Conservation (phyloP, 2,329 filamentous ascomycete genomes). For the Aspergillus ruber region DNA sequence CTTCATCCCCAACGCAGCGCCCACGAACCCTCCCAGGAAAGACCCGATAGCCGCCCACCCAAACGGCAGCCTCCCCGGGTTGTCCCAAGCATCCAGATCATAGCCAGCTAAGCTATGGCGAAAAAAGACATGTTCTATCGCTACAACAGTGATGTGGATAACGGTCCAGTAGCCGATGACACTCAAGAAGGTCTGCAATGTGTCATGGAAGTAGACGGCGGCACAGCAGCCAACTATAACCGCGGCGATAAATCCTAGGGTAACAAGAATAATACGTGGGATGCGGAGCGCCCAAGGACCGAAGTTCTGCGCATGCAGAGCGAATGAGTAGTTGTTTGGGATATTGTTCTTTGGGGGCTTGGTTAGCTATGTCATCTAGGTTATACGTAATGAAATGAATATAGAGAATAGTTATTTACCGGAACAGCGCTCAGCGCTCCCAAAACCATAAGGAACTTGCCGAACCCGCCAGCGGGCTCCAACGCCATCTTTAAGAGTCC, state of each 20-base stretch:
- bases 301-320: conserved; percentile 30
- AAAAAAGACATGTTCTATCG: conserved; percentile 31
- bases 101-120: conserved; percentile 27
- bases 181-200: conserved; percentile 43
- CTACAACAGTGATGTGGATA: conserved; percentile 28
- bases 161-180: conserved; percentile 48
- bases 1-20: conserved; percentile 31
- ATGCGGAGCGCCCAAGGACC: conserved; percentile 28
- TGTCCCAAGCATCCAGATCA: conserved; percentile 29
- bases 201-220: conserved; percentile 22
- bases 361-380: conserved; percentile 1
- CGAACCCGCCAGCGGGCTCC: conserved; percentile 27
- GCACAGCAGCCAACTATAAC: conserved; percentile 29
- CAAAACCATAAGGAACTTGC: conserved; percentile 29
- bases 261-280: conserved; percentile 27
- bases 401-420: conserved; percentile 10
- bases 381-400: not conserved
- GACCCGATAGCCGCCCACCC: conserved; percentile 29
- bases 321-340: conserved; percentile 33
- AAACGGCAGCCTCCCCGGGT: conserved; percentile 21
- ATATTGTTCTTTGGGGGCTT: conserved; percentile 26
- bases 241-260: conserved; percentile 26
- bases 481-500: conserved; percentile 27
- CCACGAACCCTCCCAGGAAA: conserved; percentile 26
- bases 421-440: conserved; percentile 28